A percentile compares a stretch with the other conserved stretches of the same genome.
Evolutionary conservation across 2,329 filamentous ascomycete species (phyloP).

Genomic region (Lizonia empirigonia): DNA sequence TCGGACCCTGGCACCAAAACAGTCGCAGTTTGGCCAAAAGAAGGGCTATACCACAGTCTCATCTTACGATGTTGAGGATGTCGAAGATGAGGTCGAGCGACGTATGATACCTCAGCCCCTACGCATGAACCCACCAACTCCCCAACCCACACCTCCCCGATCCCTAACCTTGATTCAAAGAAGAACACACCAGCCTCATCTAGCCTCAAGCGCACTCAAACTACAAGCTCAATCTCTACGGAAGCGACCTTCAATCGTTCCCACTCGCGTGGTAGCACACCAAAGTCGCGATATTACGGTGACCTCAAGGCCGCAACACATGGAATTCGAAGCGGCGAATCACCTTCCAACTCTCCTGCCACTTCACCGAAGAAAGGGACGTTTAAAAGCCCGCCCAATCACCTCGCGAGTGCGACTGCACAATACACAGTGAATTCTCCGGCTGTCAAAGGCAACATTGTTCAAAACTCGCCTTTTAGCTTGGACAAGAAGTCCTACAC

Average conservation of each 20-base stretch:
- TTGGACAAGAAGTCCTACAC: constrained; percentile 43
- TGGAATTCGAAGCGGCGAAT: constrained; percentile 41
- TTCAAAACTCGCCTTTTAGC: constrained; percentile 36
- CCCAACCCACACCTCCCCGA: constrained; percentile 47
- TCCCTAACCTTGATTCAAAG: constrained; percentile 22
- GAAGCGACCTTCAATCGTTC: constrained; percentile 40
- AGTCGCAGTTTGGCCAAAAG: constrained; percentile 32
- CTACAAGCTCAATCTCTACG: constrained; percentile 35
- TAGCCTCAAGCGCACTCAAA: constrained; percentile 30
- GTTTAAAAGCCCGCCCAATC: constrained; percentile 25
- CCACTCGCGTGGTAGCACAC: constrained; percentile 37
- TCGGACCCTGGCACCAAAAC: constrained; percentile 23
- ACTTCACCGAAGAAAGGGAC: constrained; percentile 32
- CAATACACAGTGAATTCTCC: constrained; percentile 39
- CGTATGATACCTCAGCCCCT: constrained; percentile 50
- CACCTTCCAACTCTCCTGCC: constrained; percentile 30
- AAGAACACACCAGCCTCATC: constrained; percentile 25
- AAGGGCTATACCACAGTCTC: constrained; percentile 39
- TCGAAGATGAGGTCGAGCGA: constrained; percentile 31
- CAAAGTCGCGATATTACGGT: constrained; percentile 55
- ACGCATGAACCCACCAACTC: constrained; percentile 54
- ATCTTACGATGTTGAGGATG: constrained; percentile 35
- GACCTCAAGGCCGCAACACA: constrained; percentile 53
- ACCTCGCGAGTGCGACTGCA: constrained; percentile 36
- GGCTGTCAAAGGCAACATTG: constrained; percentile 15